These are phyloP conservation scores for Aspergillus piperis DNA, from an alignment of 2,329 filamentous ascomycete genomes.

Conservation along the genomic window DNA sequence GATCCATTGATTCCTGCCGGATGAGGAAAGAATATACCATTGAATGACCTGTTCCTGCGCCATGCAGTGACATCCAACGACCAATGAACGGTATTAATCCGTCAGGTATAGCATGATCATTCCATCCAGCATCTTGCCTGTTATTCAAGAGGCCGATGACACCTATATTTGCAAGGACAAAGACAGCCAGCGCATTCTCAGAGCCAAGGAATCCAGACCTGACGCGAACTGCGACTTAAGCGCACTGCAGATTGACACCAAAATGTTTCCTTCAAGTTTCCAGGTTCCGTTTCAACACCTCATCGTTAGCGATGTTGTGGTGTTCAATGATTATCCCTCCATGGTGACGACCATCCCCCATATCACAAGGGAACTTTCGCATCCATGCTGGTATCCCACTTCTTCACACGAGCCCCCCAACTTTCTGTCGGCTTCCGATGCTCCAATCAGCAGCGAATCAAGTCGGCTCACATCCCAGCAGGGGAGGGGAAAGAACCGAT, in stretches of 20 bases:
- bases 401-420: slow-evolving; percentile 19
- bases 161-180: not conserved
- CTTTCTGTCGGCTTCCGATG: slow-evolving; percentile 16
- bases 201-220: too few relatives aligned
- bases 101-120: not conserved
- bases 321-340: not conserved
- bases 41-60: not conserved
- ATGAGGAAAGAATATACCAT: slow-evolving; percentile 11
- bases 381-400: slow-evolving; percentile 1
- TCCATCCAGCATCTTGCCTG: not conserved
- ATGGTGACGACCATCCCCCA: not conserved
- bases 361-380: not conserved
- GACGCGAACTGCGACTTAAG: too few relatives aligned
- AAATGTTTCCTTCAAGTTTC: too few relatives aligned
- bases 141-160: not conserved
- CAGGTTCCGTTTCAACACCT: too few relatives aligned
- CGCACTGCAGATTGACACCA: too few relatives aligned
- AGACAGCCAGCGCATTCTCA: too few relatives aligned
- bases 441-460: slow-evolving; percentile 25
- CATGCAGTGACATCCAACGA: not conserved
- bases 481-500: slow-evolving; percentile 23
- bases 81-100: not conserved
- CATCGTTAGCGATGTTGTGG: too few relatives aligned
- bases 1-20: slow-evolving; percentile 10
- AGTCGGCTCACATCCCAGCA: slow-evolving; percentile 15